Conservation (phyloP, 2,329 filamentous ascomycete species). For the Truncatella angustata region DNA sequence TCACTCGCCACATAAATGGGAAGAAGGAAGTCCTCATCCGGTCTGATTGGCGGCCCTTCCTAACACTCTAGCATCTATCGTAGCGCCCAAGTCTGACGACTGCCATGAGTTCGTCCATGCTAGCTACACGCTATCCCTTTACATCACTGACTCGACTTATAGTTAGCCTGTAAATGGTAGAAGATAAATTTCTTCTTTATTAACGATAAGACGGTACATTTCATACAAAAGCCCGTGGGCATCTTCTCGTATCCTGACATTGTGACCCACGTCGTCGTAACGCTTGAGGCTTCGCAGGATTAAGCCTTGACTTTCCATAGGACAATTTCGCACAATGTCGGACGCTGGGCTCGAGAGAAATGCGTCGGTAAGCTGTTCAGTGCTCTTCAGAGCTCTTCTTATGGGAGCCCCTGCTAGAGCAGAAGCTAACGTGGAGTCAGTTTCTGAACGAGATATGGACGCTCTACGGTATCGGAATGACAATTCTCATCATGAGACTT, state of each 20-base stretch:
- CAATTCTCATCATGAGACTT: slow-evolving; percentile 31
- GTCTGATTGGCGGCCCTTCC: neutral
- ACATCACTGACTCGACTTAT: neutral
- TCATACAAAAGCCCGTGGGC: neutral
- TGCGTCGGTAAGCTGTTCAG: neutral
- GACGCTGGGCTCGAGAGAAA: neutral
- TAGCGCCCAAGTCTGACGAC: neutral
- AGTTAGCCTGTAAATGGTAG: neutral
- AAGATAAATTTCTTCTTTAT: neutral
- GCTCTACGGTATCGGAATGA: slow-evolving; percentile 29
- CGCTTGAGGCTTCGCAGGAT: neutral
- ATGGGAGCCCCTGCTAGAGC: neutral
- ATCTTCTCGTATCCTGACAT: neutral
- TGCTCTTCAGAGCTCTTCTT: no score
- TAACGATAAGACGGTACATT: neutral
- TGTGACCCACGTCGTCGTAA: neutral
- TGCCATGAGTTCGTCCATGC: neutral
- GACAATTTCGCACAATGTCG: neutral
- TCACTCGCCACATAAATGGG: no score
- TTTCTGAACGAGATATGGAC: slow-evolving; percentile 30
- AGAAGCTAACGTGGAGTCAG: neutral
- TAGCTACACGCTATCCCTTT: neutral
- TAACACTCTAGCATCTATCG: neutral
- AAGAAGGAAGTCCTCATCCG: neutral
- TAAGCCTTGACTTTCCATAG: neutral